Evolutionary conservation across 805 yeast genomes (phyloP).

Genomic region (Yamadazyma laniorum): DNA sequence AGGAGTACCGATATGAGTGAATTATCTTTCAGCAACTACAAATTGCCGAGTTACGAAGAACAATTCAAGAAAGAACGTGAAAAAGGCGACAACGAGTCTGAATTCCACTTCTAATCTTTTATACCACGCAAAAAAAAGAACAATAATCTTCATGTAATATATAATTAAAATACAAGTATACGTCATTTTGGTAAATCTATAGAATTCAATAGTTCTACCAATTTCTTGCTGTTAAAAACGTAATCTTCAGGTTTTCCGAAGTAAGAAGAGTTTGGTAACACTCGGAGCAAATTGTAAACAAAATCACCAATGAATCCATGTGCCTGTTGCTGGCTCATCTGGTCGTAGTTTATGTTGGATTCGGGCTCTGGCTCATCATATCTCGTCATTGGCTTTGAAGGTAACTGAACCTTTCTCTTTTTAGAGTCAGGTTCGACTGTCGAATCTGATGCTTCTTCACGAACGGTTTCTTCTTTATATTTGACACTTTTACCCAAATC

Average conservation of each 20-base stretch:
- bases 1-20: conserved; percentile 13
- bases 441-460: conserved; percentile 15
- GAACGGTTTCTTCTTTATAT: conserved; percentile 13
- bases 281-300: conserved; percentile 46
- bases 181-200: conserved; percentile 4
- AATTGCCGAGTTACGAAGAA: conserved; percentile 16
- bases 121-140: not conserved
- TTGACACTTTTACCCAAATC: conserved; percentile 32
- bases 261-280: conserved; percentile 59
- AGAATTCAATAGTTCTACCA: conserved; percentile 39
- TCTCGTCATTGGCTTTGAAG: conserved; percentile 12
- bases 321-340: conserved; percentile 1
- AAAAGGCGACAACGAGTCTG: conserved; percentile 21
- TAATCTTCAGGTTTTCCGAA: conserved; percentile 48
- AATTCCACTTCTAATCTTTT: conserved; percentile 21
- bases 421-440: conserved; percentile 16
- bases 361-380: conserved; percentile 5
- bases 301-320: conserved; percentile 33
- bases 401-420: conserved; percentile 9
- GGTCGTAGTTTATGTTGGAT: not conserved
- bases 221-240: conserved; percentile 53
- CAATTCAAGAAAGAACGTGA: conserved; percentile 15
- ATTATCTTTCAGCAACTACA: conserved; percentile 7
- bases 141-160: not conserved
- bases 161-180: not conserved